A percentile compares a stretch with the other conserved stretches of the same genome.
Evolutionary conservation across 2,329 filamentous ascomycete genomes (phyloP).

Genomic region (Penicillium sp.): DNA sequence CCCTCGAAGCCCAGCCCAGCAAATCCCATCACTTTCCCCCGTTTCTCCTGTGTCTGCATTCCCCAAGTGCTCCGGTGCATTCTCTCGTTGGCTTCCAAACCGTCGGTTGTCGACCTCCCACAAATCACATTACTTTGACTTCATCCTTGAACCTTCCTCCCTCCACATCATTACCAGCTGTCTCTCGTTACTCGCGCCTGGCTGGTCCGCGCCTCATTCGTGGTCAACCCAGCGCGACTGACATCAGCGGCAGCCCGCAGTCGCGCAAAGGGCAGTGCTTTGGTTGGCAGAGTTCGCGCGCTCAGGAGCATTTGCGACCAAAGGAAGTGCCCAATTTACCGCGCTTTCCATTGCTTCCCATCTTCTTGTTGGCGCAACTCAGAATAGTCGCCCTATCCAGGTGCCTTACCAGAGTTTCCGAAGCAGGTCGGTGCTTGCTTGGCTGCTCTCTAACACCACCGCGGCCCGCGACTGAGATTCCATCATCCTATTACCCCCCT

Average conservation of each 20-base stretch:
- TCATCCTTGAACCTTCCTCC: slow-evolving; percentile 15
- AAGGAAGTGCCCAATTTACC: slow-evolving; percentile 23
- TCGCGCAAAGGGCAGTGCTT: slow-evolving; percentile 26
- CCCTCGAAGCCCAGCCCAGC: slow-evolving; percentile 14
- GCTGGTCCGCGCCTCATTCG: slow-evolving; percentile 17
- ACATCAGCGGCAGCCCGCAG: slow-evolving; percentile 33
- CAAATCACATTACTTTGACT: slow-evolving; percentile 25
- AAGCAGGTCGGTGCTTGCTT: slow-evolving; percentile 22
- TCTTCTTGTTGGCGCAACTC: slow-evolving; percentile 10
- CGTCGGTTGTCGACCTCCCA: slow-evolving; percentile 19
- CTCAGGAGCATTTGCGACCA: slow-evolving; percentile 21
- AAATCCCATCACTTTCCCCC: slow-evolving; percentile 23
- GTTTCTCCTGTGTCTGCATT: slow-evolving; percentile 17
- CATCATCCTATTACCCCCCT: slow-evolving; percentile 4
- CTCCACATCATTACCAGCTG: slow-evolving; percentile 18
- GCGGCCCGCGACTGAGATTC: slow-evolving; percentile 25
- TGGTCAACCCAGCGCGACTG: slow-evolving; percentile 31
- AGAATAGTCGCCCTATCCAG: slow-evolving; percentile 17
- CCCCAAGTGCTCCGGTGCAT: slow-evolving; percentile 15
- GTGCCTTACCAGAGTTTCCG: slow-evolving; percentile 19
- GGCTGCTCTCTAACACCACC: slow-evolving; percentile 5
- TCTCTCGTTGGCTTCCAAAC: slow-evolving; percentile 24
- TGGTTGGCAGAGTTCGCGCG: slow-evolving; percentile 30
- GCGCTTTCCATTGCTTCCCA: slow-evolving; percentile 23
- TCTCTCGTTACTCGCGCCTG: slow-evolving; percentile 14